Conservation (phyloP, 306 rosid genomes). For the Medicago arabica region DNA sequence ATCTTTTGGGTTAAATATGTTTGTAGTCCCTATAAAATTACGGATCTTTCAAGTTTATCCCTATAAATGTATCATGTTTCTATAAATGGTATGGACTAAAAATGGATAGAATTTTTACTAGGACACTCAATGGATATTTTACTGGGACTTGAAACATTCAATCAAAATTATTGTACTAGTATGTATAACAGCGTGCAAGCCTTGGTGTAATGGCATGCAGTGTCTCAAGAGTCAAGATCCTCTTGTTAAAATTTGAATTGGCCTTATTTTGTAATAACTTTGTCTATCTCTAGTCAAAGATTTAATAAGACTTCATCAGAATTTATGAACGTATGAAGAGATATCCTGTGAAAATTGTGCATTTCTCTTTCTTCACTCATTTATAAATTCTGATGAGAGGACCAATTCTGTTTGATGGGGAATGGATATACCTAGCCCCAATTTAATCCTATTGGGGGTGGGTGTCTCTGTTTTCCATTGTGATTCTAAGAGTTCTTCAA, state of each 20-base stretch:
- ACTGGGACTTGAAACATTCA: too few species aligned
- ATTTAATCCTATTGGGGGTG: constrained; percentile 8
- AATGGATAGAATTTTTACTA: too few species aligned
- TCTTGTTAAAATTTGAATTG: constrained; percentile 21
- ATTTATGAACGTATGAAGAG: neutral
- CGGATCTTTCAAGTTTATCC: too few species aligned
- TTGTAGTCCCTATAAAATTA: too few species aligned
- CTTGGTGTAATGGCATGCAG: constrained; percentile 1
- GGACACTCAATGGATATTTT: too few species aligned
- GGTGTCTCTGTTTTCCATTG: neutral
- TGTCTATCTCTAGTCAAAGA: neutral
- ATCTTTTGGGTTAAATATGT: neutral
- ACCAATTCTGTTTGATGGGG: neutral
- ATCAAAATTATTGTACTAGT: neutral
- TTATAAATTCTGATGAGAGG: neutral
- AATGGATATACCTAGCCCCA: constrained; percentile 5
- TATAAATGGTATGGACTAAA: too few species aligned
- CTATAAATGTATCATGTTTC: too few species aligned
- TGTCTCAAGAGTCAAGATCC: constrained; percentile 18
- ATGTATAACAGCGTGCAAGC: constrained; percentile 4
- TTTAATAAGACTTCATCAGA: neutral
- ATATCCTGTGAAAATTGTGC: neutral
- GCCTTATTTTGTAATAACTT: neutral
- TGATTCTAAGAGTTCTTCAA: constrained; percentile 9
- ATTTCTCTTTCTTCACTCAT: too few species aligned